These are phyloP conservation scores for Keithomyces neogunnii DNA, from an alignment of 2,329 filamentous ascomycete species.

Conservation along the genomic window DNA sequence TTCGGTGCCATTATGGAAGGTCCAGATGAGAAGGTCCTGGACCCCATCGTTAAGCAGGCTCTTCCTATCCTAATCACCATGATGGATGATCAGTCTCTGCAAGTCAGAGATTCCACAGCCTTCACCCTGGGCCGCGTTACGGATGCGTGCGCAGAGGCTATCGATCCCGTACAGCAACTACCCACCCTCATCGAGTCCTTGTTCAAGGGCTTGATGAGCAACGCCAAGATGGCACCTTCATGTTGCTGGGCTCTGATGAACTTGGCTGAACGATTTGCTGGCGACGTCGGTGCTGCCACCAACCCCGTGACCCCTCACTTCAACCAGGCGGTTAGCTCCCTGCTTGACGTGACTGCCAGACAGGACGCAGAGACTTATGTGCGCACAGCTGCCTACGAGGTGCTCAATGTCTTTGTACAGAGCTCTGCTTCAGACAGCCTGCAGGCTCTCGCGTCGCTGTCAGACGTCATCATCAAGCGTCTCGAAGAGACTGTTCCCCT, in stretches of 20 bases:
- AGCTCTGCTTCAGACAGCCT: conserved; percentile 85
- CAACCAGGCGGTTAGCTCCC: conserved; percentile 77
- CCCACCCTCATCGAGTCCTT: conserved; percentile 79
- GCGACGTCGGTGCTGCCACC: conserved; percentile 65
- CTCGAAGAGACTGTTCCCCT: conserved; percentile 84
- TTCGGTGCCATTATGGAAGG: conserved; percentile 99
- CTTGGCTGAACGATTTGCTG: conserved; percentile 88
- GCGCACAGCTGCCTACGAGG: conserved; percentile 92
- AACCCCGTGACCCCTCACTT: conserved; percentile 91
- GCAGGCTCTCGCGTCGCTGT: conserved; percentile 69
- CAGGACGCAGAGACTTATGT: conserved; percentile 78
- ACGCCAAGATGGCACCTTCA: conserved; percentile 92
- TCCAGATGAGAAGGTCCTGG: conserved; percentile 83
- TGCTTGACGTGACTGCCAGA: conserved; percentile 79
- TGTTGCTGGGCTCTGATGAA: conserved; percentile 99
- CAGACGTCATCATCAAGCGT: conserved; percentile 81
- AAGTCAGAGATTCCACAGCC: conserved; percentile 91
- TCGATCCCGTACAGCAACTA: conserved; percentile 77
- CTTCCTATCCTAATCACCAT: conserved; percentile 80
- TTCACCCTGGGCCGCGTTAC: conserved; percentile 95
- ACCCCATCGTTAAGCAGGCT: conserved; percentile 92
- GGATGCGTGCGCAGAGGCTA: conserved; percentile 83
- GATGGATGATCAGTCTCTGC: conserved; percentile 85
- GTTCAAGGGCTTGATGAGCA: conserved; percentile 83
- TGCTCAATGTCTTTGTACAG: conserved; percentile 87